Evolutionary conservation across 2,329 filamentous ascomycete species (phyloP).

Genomic region (Stachybotrys echinatus): DNA sequence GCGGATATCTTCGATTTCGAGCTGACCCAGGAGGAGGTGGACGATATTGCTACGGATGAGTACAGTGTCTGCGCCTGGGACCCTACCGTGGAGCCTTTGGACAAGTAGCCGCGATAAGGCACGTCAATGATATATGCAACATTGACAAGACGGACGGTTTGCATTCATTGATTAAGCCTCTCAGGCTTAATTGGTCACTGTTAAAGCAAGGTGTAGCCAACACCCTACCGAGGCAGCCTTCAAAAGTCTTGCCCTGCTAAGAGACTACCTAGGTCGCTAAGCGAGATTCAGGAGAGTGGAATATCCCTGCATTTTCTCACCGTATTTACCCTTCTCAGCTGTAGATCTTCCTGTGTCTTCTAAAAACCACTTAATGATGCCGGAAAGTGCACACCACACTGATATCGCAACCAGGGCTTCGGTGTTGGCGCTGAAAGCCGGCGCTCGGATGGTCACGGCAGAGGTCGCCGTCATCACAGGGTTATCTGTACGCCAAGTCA

Average conservation of each 20-base stretch:
- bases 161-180: too few relatives aligned
- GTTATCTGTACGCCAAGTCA: background rate
- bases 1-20: conserved; percentile 50
- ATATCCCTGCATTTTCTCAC: too few relatives aligned
- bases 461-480: conserved; percentile 1
- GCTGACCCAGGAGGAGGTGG: conserved; percentile 46
- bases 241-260: conserved; percentile 5
- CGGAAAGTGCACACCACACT: background rate
- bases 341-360: too few relatives aligned
- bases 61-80: conserved; percentile 55
- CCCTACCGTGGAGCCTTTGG: conserved; percentile 42
- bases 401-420: conserved; percentile 5
- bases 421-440: background rate
- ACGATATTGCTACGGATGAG: conserved; percentile 41
- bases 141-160: too few relatives aligned
- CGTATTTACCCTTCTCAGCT: too few relatives aligned
- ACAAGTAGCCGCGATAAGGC: conserved; percentile 23
- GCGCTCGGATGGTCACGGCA: background rate
- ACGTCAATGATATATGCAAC: too few relatives aligned
- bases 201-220: background rate
- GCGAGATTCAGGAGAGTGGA: too few relatives aligned
- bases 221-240: conserved; percentile 18
- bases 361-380: background rate
- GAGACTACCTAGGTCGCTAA: conserved; percentile 1
- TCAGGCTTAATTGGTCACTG: too few relatives aligned